Base-by-base conservation (phyloP, 257 asterid genomes). In the Solanum bukasovii region DNA sequence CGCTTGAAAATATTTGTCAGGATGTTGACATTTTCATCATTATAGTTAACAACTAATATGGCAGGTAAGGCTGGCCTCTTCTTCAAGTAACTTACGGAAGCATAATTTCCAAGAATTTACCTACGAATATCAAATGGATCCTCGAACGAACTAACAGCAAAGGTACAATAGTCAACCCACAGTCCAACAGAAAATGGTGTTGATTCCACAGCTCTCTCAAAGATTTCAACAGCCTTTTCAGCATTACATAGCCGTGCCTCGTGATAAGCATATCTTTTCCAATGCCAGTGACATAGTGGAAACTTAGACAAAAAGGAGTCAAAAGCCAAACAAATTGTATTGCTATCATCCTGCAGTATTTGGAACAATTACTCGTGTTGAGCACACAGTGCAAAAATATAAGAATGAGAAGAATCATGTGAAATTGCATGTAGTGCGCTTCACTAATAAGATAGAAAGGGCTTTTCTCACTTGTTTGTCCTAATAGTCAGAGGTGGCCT, bases 231-330 rank as follows among this genome's bases (percentile, higher is more conserved):
- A 87, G 98, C 98, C 90, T 93, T 94, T 56, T 87, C 89, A 88
- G 92, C 89, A 90, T 91, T 89, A 79, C 95, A 91, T 72, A 93
- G 87, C 89, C 95, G 94, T 70, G 94, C 93, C 90, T 89, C 90
- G 87, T 90, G 96, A 91, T 92, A 84, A 72, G 98, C 98, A 93
- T 94, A 96, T 90, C 91, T 93, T 74, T 90, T 93, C 97, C 98
- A 92, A 86, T 94, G 94, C 98, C 98, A 94, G 87, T 96, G 98
- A 90, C 99, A 96, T 93, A 95, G 88, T 31, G 98, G 99, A 90
- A 92, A 96, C 75, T 83, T 91, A 38, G 93, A 91, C 93, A 96
- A 90, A 91, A 96, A 92, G 77, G 95, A 88, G 83, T 94, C 98
- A 90, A 94, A 96, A 63, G 95, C 96, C 84, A 91, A 87, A 88